Evolutionary conservation across 768 basidiomycete genomes (phyloP).

Genomic region (Rossbeevera mucosa): DNA sequence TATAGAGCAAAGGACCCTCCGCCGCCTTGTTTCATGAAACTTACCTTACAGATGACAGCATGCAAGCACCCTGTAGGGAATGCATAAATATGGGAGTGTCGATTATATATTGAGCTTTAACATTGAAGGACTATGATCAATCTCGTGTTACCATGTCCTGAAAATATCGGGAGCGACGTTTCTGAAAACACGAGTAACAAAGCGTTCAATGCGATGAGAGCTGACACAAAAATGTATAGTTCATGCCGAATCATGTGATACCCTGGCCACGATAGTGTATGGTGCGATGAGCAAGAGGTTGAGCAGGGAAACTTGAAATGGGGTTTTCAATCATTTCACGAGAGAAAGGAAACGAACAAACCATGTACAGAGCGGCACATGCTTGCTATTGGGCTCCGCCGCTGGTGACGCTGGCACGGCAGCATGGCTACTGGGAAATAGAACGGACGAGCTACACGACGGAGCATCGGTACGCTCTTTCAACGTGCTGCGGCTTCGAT

Average conservation of each 20-base stretch:
- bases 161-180: background rate
- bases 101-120: background rate
- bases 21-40: conserved; percentile 2
- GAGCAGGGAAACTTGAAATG: background rate
- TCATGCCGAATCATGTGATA: no score
- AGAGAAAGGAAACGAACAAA: background rate
- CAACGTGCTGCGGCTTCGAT: no score
- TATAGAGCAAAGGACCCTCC: background rate
- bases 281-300: background rate
- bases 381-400: no score
- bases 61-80: background rate
- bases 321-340: background rate
- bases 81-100: conserved; percentile 6
- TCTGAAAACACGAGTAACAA: no score
- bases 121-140: background rate
- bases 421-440: no score
- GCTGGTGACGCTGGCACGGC: no score
- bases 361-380: background rate
- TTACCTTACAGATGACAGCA: background rate
- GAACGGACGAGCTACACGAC: no score
- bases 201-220: background rate
- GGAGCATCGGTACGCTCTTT: no score
- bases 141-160: conserved; percentile 4
- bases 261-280: background rate
- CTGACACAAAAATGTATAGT: background rate